Base-by-base conservation (phyloP, 495 filamentous ascomycete genomes). In the Symbiotaphrina buchneri region DNA sequence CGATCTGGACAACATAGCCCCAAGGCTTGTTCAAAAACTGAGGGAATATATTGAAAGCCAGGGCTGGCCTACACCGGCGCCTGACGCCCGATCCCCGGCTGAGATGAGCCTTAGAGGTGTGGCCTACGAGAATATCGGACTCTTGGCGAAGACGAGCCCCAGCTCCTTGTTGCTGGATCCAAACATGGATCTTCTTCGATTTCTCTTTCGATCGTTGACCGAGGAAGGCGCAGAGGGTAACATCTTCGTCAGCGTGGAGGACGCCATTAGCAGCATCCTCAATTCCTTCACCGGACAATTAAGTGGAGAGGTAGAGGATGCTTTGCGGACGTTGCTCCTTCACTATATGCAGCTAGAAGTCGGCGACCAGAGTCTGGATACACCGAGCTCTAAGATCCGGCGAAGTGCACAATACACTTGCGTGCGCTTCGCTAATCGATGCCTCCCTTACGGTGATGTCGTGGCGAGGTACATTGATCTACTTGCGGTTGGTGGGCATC, bases 371-470 rank as follows among this genome's bases (percentile, higher is more conserved):
- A 43, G 24, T 37, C 29, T 52, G 36, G 36, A 52, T 3, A 39
- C 48, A 18, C 49, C 44, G n/a, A 49, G 51, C 4, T 54, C 44
- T 32, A 46, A 43, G 13, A 43, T 64, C 8, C 56, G 66, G 5
- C 58, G 81, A 34, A 74, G 68, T 32, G 71, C 74, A 29, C 69
- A 79, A 5, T 85, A 81, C 50, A 67, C 76, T 13, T 74, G 75
- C n/a, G 65, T 87, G 3, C 73, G 82, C 16, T 94, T 83, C 57
- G 76, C 82, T 2, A 94, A 94, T 41, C 60, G 75, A n/a, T 91
- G 81, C 41, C 56, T 97, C 7, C 69, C 73, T 2, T 94, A 74
- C 38, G 58, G 52, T 21, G 80, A 90, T 43, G 59, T 81, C 8
- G 57, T 68, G 14, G 87, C 74, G 23, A 67, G 85, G 27, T 95